Base-by-base conservation (phyloP, 495 filamentous ascomycete species). In the Neurospora sp. region DNA sequence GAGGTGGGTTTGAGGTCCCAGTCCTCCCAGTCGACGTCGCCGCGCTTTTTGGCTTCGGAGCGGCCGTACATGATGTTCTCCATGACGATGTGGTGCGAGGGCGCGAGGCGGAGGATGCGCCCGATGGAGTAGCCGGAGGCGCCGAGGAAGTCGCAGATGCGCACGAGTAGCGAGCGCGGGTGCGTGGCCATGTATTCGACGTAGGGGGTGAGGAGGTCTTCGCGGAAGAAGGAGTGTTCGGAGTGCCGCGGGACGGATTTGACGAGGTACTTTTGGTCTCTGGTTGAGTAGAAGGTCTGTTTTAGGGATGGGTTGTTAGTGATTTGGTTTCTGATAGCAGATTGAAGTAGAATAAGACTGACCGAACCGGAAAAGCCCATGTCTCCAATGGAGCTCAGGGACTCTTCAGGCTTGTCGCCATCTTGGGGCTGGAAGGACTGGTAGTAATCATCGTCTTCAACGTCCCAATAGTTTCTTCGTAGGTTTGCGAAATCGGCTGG, bases 1-100 rank as follows among this genome's bases (percentile, higher is more conserved):
- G 88, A 87, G 31, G 85, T 88, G 0, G 91, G 91, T 76, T 93
- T 93, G 19, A 93, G 86, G 48, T 93, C 90, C 82, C 89, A 92
- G 0, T 86, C 86, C 73, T 92, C 89, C 90, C 90, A 93, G 10
- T 84, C 81, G 0, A 82, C 79, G 3, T 82, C 76, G 3, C 79
- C 79, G 0, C 79, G 77, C 69, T 85, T 83, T 8, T 83, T 79
- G 2, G 80, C 81, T n/a, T 76, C 70, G 8, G 81, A 78, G 70
- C 86, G 79, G 5, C 89, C 90, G 76, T 88, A 88, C 54, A 92
- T 81, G 70, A 90, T 83, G 78, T 92, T 92, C 69, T 92, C 90
- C 90, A 92, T 93, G 75, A 92, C 84, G 74, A 93, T 88, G 78
- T 92, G 90, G 75, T 91, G 89, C 0, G 87, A 86, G 0, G 91